Conservation (phyloP, 805 yeast genomes). For the Zygosaccharomyces gambellarensis region DNA sequence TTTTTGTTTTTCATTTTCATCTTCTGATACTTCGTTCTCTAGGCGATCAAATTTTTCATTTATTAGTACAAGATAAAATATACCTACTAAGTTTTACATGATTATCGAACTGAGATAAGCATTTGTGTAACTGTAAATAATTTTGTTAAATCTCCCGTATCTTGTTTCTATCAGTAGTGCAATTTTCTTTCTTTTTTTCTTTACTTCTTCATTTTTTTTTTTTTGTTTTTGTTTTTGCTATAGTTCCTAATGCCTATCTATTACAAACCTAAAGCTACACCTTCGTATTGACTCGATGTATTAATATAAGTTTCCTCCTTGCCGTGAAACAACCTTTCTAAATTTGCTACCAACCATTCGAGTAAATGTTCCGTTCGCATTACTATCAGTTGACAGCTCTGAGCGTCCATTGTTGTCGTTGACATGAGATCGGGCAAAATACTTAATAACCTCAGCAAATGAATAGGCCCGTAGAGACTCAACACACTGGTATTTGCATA, state of each 20-base stretch:
- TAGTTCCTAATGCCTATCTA: background rate
- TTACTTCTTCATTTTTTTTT: background rate
- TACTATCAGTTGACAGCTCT: conserved; percentile 40
- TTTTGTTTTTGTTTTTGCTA: no score
- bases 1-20: background rate
- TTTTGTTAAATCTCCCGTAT: no score
- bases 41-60: background rate
- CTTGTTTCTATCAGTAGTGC: no score
- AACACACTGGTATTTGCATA: conserved; percentile 12
- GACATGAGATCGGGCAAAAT: conserved; percentile 79
- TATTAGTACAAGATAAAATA: background rate
- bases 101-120: no score
- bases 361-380: conserved; percentile 27
- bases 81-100: background rate
- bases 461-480: conserved; percentile 73
- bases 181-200: background rate
- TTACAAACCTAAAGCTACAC: conserved; percentile 33
- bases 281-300: conserved; percentile 35
- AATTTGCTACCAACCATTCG: conserved; percentile 25
- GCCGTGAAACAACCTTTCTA: conserved; percentile 15
- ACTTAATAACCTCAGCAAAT: conserved; percentile 69
- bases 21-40: background rate
- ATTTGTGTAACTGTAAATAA: no score
- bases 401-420: conserved; percentile 75
- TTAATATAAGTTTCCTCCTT: conserved; percentile 25